Base-by-base conservation (phyloP, 306 rosid species). In the Boehmeria nivea region DNA sequence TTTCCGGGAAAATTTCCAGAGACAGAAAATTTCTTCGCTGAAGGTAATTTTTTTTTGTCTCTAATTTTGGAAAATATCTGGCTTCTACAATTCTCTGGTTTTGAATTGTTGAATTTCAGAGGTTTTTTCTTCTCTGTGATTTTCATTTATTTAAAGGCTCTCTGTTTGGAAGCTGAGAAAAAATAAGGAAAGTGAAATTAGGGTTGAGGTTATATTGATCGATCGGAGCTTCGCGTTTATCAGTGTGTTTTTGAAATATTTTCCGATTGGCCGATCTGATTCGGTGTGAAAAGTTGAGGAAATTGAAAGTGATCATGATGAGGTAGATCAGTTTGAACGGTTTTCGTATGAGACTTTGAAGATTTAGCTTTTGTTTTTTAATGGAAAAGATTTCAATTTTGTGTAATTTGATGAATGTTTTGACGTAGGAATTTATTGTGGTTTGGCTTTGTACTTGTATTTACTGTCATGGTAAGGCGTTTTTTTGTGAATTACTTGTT, bases 261-360 rank as follows among this genome's bases (percentile, higher is more conserved):
- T 61, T 16, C 40, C 8, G 42, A 25, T 39, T 51, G 27, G 19
- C 23, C 14, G 56, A 54, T 65, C 62, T 65, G 55, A 49, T 64
- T 64, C 36, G 43, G 34, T 43, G 7, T 43, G 38, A 34, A 21
- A 14, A 22, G 6, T 1, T 5, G 17, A 22, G 3, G 46, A 45
- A 20, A 7, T 45, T 45, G 1, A 7, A 15, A 14, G 34, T 48
- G 14, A 48, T 48, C 33, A 10, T 10, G 34, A 48, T 17, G 50
- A 9, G n/a, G n/a, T n/a, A 6, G 50, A 44, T 18, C 14, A 19
- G 51, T 7, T 46, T 6, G 20, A 15, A 14, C 20, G 17, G 48
- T 43, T n/a, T n/a, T n/a, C n/a, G n/a, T n/a, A 8, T 7, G 16
- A 22, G 12, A 48, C 13, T 17, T 26, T n/a, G 7, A 4, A 17